Percentiles rank a stretch among this genome's conserved stretches.
phyloP scores from a whole-genome alignment of 768 basidiomycete species.

The Rhodotorula diobovata region DNA sequence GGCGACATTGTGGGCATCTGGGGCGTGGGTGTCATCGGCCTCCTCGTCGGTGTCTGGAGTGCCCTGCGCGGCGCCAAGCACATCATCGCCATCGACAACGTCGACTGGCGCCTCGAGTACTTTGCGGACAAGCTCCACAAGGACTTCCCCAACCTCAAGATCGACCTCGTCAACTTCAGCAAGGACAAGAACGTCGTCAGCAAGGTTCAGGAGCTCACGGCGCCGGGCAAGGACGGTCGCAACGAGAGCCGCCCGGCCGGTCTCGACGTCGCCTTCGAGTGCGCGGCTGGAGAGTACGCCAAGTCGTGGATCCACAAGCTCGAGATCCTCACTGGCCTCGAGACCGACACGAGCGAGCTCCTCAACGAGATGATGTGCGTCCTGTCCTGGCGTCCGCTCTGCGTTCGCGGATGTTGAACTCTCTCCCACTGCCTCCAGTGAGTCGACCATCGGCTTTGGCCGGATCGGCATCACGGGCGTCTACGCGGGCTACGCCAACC shows the following conservation, averaged over 20 bases:
- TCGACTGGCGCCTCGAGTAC: constrained; percentile 55
- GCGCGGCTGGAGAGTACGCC: constrained; percentile 46
- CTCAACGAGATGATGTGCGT: constrained; percentile 47
- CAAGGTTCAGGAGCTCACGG: constrained; percentile 55
- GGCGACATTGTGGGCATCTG: constrained; percentile 55
- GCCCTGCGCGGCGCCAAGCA: constrained; percentile 60
- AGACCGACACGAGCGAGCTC: constrained; percentile 50
- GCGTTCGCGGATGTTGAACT: no score
- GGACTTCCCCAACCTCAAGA: constrained; percentile 45
- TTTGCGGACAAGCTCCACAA: constrained; percentile 50
- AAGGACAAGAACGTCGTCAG: constrained; percentile 55
- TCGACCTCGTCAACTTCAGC: constrained; percentile 62
- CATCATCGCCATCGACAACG: constrained; percentile 66
- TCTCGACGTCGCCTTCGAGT: constrained; percentile 62
- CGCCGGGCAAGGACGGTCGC: constrained; percentile 1
- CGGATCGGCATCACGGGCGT: constrained; percentile 63
- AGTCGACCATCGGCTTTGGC: constrained; percentile 46
- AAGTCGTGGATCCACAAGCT: constrained; percentile 47
- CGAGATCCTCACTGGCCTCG: constrained; percentile 49
- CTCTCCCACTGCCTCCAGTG: background rate
- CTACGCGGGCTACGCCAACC: constrained; percentile 65
- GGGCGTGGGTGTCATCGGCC: constrained; percentile 37
- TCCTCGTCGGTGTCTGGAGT: constrained; percentile 60
- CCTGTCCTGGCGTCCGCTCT: no score
- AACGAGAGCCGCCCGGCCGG: constrained; percentile 55